Base-by-base conservation (phyloP, 306 rosid species). In the Neltuma alba region DNA sequence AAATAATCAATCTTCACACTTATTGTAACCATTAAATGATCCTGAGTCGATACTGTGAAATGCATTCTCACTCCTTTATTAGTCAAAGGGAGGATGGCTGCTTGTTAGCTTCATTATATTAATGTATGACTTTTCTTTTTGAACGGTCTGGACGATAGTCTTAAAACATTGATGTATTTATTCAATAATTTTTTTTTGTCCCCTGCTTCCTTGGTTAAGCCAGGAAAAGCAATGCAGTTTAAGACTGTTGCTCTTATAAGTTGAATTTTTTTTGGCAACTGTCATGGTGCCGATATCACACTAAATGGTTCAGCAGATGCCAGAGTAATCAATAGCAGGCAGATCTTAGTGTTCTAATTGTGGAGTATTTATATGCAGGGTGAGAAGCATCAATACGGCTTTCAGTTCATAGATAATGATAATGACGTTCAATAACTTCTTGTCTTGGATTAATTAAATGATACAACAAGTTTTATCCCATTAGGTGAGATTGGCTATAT, bases 261-360 rank as follows among this genome's bases (percentile, higher is more conserved):
- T 38, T 38, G 52, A 67, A 21, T 23, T 67, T 18, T n/a, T n/a
- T 67, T 20, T 57, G 47, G 28, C 15, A 57, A 76, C 18, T 34
- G 38, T 79, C 54, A 64, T 70, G 74, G 61, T 76, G 54, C 47
- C 45, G 31, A 78, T 28, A 30, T 42, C 41, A 21, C 33, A 20
- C 30, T 30, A 42, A 44, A 58, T 66, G 48, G 40, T 27, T 57
- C 30, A 23, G 37, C 21, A 37, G 57, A 0, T 63, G 23, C 52
- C 34, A 36, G 5, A 41, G 54, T 77, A 44, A 40, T 66, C 44
- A 37, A 33, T 25, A 23, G 33, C 47, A 11, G 38, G 27, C 38
- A 38, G 30, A n/a, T 74, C 69, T 81, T 21, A 57, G n/a, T 68
- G 74, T 69, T 83, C n/a, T 54, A 67, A 58, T 78, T 27, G 21